phyloP scores from a whole-genome alignment of 2,329 filamentous ascomycete genomes.

The Arthrobotrys sphaeroides region DNA sequence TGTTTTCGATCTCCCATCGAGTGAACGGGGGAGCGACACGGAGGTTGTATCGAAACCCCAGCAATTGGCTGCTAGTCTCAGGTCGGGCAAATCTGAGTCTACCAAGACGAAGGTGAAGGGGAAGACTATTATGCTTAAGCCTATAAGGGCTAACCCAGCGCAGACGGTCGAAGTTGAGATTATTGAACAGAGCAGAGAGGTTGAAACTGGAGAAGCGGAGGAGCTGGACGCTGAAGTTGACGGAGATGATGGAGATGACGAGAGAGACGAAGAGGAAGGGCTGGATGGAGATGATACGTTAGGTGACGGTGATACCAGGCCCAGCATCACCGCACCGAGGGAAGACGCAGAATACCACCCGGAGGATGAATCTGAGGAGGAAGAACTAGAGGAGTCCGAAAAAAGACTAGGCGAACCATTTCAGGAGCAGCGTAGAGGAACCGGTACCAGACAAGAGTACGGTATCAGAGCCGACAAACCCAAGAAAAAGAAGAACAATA shows the following conservation, averaged over 20 bases:
- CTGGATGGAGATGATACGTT: neutral
- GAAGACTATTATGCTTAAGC: neutral
- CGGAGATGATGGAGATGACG: neutral
- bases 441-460: too few relatives aligned
- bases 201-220: neutral
- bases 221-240: neutral
- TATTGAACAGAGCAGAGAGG: neutral
- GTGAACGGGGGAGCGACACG: neutral
- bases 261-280: neutral
- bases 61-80: neutral
- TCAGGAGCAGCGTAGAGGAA: neutral
- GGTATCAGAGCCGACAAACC: neutral
- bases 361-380: neutral
- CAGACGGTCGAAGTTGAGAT: neutral
- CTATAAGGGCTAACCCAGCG: neutral
- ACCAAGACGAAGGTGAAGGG: neutral
- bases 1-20: neutral
- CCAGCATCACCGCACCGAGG: neutral
- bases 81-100: neutral
- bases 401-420: neutral
- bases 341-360: neutral
- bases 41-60: neutral
- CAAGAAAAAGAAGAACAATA: neutral
- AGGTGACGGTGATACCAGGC: neutral
- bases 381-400: conserved; percentile 1